Evolutionary conservation across 768 basidiomycete genomes (phyloP), one percentile per base, ranked within the genome.

Genomic region (Suillus lakei): DNA sequence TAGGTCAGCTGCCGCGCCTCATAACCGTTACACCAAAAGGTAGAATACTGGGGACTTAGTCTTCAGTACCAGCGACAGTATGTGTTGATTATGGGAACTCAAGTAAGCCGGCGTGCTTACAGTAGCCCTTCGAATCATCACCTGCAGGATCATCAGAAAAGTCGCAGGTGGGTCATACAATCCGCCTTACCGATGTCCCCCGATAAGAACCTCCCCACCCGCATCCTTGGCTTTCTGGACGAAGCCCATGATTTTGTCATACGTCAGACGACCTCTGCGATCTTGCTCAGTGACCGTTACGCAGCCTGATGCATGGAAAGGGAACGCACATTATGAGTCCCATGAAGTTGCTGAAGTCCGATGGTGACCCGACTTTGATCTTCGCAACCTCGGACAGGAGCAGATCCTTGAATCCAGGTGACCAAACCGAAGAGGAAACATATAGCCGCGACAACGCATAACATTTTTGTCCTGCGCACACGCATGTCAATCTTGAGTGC

Each of bases 101-200:
- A n/a, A n/a, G n/a, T n/a, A n/a, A n/a, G n/a, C n/a, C n/a, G n/a
- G n/a, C n/a, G n/a, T n/a, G n/a, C n/a, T n/a, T n/a, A n/a, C n/a
- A 99, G 84, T 88, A 99, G 9, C 98, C 98, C 72, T 88, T 93
- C 28, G 94, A 95, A 76, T 91, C 91, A 74, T 99, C 93, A 51
- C 85, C 93, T 91, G 67, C 56, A 51, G 2, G 56, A 50, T 13
- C 13, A 56, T 56, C 12, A 44, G 64, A 23, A 15, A 18, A 44
- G 44, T 23, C 38, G 50, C 28, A 21, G 38, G 18, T 63, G 48
- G 26, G 50, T 16, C 23, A 62, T n/a, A n/a, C 32, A 30, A 54
- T 21, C 8, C 13, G n/a, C 73, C 83, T 51, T 64, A 90, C 92
- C 89, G 54, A 83, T 83, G 62, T n/a, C 98, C 98, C 58, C 98